Base-by-base conservation (phyloP, 2,329 filamentous ascomycete genomes). In the Aspergillus sp. region DNA sequence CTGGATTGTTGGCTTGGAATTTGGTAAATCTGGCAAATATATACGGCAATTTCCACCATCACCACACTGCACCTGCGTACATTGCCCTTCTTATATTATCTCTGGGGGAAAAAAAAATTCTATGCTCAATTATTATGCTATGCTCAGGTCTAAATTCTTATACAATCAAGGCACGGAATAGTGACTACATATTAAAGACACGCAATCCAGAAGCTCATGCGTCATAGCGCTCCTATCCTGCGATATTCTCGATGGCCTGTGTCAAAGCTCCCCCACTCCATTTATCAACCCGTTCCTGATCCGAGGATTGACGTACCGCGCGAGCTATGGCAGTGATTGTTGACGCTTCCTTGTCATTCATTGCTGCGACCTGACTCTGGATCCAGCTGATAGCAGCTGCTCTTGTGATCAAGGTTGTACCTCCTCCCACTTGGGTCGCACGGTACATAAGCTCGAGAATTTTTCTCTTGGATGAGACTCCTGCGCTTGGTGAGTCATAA, bases 331-430 rank as follows among this genome's bases (percentile, higher is more conserved):
- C 74, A 40, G 81, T 68, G 26, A 81, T 64, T 12, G 70, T 68
- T 11, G 51, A 52, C 27, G 47, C 52, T 28, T 64, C 58, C 43
- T 61, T 62, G 0, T 64, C 67, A 51, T 79, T 76, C 11, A 76
- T 72, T 36, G 66, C 65, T 4, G 74, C 75, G 31, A 77, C 63
- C 54, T 81, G 79, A 46, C 78, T 77, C 46, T 84, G 76, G 7
- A 91, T 72, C 90, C 89, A 95, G 52, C 78, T 83, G 42, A 91
- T 63, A 13, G 86, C 71, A 11, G 86, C 88, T 35, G 85, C 83
- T 44, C 90, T 75, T 1, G 89, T 94, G 32, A 89, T 76, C 37
- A 95, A 72, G n/a, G 86, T 91, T 5, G 83, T 87, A 63, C 86
- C 88, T 1, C 87, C 89, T 1, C 82, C 77, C 29, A 90, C 78